Evolutionary conservation across 306 rosid species (phyloP).

Genomic region (Quercus parvula): DNA sequence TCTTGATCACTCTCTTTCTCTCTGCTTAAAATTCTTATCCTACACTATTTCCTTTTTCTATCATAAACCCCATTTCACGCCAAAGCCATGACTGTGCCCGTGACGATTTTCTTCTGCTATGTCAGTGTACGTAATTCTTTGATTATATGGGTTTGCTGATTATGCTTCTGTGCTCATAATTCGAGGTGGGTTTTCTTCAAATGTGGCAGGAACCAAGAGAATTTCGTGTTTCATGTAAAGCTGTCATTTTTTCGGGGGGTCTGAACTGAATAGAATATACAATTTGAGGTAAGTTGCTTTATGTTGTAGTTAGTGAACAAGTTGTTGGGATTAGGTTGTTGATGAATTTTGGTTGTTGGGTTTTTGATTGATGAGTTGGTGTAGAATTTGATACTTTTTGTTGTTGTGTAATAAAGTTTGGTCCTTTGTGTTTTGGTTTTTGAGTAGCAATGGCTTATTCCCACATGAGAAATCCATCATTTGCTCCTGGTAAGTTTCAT

Average conservation of each 20-base stretch:
- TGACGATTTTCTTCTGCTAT: conserved; percentile 12
- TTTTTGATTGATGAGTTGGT: not conserved
- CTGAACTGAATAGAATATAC: not conserved
- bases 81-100: conserved; percentile 9
- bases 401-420: not conserved
- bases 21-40: conserved; percentile 22
- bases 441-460: conserved; percentile 1
- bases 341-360: not conserved
- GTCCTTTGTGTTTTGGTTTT: conserved; percentile 5
- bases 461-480: not conserved
- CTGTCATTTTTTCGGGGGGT: conserved; percentile 3
- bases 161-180: conserved; percentile 16
- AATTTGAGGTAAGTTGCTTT: conserved; percentile 12
- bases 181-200: conserved; percentile 26
- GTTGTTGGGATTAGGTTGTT: conserved; percentile 12
- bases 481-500: not conserved
- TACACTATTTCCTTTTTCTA: not conserved
- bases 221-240: conserved; percentile 21
- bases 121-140: not conserved
- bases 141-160: conserved; percentile 25
- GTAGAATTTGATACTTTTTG: conserved; percentile 3
- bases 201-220: conserved; percentile 10
- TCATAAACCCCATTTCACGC: conserved; percentile 22
- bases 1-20: not conserved
- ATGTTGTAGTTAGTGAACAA: not conserved